Evolutionary conservation across 106 monocot genomes (phyloP).

Genomic region (Xerophyta viscosa): DNA sequence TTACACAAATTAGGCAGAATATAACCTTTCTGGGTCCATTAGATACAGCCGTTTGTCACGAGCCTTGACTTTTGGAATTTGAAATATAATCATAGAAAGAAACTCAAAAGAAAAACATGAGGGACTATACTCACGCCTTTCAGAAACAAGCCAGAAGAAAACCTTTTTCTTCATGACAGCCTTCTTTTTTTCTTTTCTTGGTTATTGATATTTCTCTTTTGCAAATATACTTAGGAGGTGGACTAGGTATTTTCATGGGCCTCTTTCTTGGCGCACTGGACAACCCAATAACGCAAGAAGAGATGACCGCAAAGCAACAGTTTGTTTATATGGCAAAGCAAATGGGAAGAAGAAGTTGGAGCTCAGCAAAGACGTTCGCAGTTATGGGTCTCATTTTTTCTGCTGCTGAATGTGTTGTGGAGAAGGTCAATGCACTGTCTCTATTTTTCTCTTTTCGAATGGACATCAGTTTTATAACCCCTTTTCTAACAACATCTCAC

Average conservation of each 20-base stretch:
- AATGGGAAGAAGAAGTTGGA: constrained; percentile 88
- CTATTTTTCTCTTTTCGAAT: too few species aligned
- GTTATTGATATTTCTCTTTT: not conserved
- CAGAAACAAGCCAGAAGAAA: too few species aligned
- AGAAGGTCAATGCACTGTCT: constrained; percentile 63
- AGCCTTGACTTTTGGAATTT: too few species aligned
- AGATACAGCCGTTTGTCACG: too few species aligned
- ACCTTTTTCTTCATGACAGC: not conserved
- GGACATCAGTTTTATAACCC: too few species aligned
- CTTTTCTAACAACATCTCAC: constrained; percentile 7
- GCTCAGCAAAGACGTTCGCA: constrained; percentile 85
- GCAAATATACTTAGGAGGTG: constrained; percentile 59
- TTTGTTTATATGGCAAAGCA: constrained; percentile 84
- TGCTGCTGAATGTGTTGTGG: constrained; percentile 88
- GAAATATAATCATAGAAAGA: too few species aligned
- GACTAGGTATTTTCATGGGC: constrained; percentile 84
- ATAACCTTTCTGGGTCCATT: too few species aligned
- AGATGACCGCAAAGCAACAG: constrained; percentile 78
- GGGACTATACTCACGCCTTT: too few species aligned
- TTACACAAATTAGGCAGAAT: too few species aligned
- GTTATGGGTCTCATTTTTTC: constrained; percentile 95
- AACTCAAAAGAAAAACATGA: too few species aligned
- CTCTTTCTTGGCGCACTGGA: constrained; percentile 87
- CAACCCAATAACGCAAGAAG: constrained; percentile 68
- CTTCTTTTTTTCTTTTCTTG: not conserved